Percentiles rank a stretch among this genome's conserved stretches.
These are phyloP conservation scores for Pistacia atlantica DNA, from an alignment of 345 rosid species.

Conservation along the genomic window DNA sequence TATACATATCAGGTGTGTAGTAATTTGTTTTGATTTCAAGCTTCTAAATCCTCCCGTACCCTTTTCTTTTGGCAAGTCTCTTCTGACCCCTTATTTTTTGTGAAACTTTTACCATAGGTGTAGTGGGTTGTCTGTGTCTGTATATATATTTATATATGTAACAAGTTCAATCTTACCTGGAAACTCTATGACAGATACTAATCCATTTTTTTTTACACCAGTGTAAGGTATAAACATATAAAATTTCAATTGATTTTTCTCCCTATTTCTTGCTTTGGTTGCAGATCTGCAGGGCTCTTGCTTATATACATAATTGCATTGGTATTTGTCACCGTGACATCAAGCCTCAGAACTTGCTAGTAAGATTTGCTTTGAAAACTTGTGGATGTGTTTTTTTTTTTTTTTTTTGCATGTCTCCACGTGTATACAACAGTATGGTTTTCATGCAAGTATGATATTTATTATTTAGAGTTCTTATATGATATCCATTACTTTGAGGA, in stretches of 20 bases:
- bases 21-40: constrained; percentile 14
- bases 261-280: constrained; percentile 22
- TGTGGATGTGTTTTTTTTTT: background rate
- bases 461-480: background rate
- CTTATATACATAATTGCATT: constrained; percentile 78
- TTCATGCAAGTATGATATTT: background rate
- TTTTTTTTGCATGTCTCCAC: background rate
- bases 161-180: background rate
- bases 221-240: background rate
- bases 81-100: background rate
- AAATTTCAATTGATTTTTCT: constrained; percentile 6
- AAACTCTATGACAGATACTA: background rate
- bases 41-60: background rate
- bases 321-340: constrained; percentile 98
- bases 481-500: background rate
- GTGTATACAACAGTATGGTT: background rate
- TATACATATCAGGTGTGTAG: constrained; percentile 82
- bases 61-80: background rate
- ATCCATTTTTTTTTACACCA: too few species aligned
- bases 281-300: constrained; percentile 98
- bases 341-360: constrained; percentile 93
- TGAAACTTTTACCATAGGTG: background rate
- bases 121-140: background rate
- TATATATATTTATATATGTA: background rate
- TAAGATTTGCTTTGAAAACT: constrained; percentile 32